Percentiles rank a stretch among this genome's conserved stretches.
phyloP scores from a whole-genome alignment of 2,329 filamentous ascomycete genomes.

The Blumeria graminis region DNA sequence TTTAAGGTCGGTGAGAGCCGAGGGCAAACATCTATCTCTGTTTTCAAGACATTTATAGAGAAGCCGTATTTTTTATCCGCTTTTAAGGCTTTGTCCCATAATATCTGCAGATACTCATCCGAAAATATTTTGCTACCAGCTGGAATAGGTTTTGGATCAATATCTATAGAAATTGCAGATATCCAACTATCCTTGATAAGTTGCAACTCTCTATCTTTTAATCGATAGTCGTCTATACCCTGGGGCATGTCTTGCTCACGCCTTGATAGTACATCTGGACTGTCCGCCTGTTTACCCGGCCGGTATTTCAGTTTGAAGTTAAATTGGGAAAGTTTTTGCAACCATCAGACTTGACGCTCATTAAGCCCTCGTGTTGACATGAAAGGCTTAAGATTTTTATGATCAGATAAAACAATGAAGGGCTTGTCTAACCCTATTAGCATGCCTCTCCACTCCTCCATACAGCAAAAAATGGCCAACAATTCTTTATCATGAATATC shows the following conservation, averaged over 20 bases:
- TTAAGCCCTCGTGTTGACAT: background rate
- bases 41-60: too few species aligned
- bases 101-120: too few species aligned
- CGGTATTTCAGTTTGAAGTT: background rate
- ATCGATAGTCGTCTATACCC: background rate
- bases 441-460: background rate
- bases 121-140: background rate
- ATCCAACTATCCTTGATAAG: background rate
- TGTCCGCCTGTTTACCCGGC: background rate
- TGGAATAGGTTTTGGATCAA: too few species aligned
- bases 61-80: too few species aligned
- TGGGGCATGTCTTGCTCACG: background rate
- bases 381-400: background rate
- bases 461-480: background rate
- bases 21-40: too few species aligned
- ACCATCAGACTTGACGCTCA: background rate
- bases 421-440: background rate
- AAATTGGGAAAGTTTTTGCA: background rate
- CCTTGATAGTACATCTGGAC: background rate
- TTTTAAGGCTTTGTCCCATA: too few species aligned
- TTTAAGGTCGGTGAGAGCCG: too few species aligned
- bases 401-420: background rate
- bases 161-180: too few species aligned
- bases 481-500: slow-evolving; percentile 1
- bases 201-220: background rate